Evolutionary conservation across 1,284 basidiomycete species (phyloP).

Genomic region (Boletus holoroseus): DNA sequence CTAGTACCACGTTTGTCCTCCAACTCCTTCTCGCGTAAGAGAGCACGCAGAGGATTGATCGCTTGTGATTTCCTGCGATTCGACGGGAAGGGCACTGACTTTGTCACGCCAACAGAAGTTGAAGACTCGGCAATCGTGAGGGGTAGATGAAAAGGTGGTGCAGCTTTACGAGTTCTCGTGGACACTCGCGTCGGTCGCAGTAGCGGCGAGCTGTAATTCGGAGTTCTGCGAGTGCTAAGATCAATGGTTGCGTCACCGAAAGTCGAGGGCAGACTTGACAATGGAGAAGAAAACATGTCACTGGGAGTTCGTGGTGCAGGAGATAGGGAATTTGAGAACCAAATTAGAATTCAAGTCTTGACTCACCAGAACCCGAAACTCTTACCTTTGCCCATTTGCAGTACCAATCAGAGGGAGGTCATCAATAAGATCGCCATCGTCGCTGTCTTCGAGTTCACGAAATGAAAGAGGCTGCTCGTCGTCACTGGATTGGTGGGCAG

Average conservation of each 20-base stretch:
- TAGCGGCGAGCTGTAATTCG: slow-evolving; percentile 2
- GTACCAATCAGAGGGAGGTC: slow-evolving; percentile 19
- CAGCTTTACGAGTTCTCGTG: slow-evolving; percentile 17
- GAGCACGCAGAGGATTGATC: slow-evolving; percentile 47
- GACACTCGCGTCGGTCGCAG: slow-evolving; percentile 9
- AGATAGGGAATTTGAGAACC: slow-evolving; percentile 6
- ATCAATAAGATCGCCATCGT: slow-evolving; percentile 41
- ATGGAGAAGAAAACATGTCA: slow-evolving; percentile 22
- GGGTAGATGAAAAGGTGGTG: slow-evolving; percentile 11
- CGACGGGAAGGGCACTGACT: not conserved
- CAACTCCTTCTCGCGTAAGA: slow-evolving; percentile 49
- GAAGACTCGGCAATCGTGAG: slow-evolving; percentile 8
- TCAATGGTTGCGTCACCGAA: not conserved
- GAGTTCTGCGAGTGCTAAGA: not conserved
- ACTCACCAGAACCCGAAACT: not conserved
- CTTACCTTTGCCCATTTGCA: slow-evolving; percentile 22
- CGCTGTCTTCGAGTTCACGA: slow-evolving; percentile 45
- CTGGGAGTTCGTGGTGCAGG: not conserved
- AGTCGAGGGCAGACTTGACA: slow-evolving; percentile 24
- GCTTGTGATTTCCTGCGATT: slow-evolving; percentile 28
- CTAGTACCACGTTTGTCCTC: slow-evolving; percentile 44
- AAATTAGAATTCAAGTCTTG: not conserved
- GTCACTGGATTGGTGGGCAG: slow-evolving; percentile 40
- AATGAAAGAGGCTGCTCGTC: slow-evolving; percentile 39
- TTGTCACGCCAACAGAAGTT: not conserved